Percentiles rank a stretch among this genome's conserved stretches.
Evolutionary conservation across 768 basidiomycete genomes (phyloP).

Genomic region (Calvatia gigantea): DNA sequence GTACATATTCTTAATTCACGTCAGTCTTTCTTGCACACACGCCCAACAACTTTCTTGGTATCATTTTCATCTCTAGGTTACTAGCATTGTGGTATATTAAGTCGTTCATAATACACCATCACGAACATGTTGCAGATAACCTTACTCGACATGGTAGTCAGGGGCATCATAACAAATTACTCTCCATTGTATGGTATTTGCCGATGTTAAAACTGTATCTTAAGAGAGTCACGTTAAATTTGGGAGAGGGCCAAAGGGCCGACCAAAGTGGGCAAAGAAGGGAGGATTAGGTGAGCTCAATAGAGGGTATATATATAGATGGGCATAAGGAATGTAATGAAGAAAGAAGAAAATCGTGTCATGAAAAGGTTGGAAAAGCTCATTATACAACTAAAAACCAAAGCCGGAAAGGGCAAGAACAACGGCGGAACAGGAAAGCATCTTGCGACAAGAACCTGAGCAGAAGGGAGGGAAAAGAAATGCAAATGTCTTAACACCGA

Average conservation of each 20-base stretch:
- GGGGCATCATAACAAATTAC: not conserved
- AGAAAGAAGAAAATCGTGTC: constrained; percentile 16
- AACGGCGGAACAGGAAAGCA: constrained; percentile 21
- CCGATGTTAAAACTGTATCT: constrained; percentile 19
- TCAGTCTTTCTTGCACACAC: too few relatives aligned
- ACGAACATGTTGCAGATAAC: not conserved
- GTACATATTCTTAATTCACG: too few relatives aligned
- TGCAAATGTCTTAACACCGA: constrained; percentile 52
- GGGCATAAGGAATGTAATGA: constrained; percentile 13
- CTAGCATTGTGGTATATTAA: not conserved
- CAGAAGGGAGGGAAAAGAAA: constrained; percentile 21
- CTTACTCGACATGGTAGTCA: not conserved
- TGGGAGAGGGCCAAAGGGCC: not conserved
- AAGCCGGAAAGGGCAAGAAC: constrained; percentile 1
- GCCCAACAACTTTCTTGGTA: not conserved
- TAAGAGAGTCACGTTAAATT: constrained; percentile 8
- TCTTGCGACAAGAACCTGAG: constrained; percentile 20
- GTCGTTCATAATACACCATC: not conserved
- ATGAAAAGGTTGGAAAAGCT: not conserved
- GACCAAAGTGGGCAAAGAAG: not conserved
- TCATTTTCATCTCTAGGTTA: not conserved
- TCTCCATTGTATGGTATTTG: constrained; percentile 9
- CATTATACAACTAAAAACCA: constrained; percentile 1
- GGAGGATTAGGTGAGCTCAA: constrained; percentile 12
- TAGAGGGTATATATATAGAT: constrained; percentile 20